Percentiles rank a stretch among this genome's conserved stretches.
These are phyloP conservation scores for Boletus insuetus DNA, from an alignment of 768 basidiomycete species.

Conservation along the genomic window DNA sequence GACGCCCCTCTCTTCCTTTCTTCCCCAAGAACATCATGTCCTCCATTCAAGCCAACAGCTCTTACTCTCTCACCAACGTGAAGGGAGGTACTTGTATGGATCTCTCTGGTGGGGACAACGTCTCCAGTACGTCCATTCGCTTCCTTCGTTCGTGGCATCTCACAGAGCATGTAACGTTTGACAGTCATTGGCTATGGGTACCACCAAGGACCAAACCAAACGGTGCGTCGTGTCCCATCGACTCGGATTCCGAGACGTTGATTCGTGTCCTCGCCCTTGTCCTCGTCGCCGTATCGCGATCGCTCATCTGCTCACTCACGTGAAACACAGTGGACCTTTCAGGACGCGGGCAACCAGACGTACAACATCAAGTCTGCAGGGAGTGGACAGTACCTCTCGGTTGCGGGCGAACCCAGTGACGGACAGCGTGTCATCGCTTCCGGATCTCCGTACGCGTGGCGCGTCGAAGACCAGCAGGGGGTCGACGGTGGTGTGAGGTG, in stretches of 20 bases:
- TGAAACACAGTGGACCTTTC: constrained; percentile 45
- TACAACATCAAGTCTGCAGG: constrained; percentile 45
- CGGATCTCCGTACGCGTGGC: constrained; percentile 42
- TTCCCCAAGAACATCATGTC: constrained; percentile 14
- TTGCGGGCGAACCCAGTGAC: constrained; percentile 31
- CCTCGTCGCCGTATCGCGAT: not conserved
- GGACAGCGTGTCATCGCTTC: constrained; percentile 41
- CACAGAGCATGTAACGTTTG: not conserved
- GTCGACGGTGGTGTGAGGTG: constrained; percentile 40
- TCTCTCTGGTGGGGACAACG: constrained; percentile 51
- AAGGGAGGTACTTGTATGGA: constrained; percentile 53
- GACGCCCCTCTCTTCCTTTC: not conserved
- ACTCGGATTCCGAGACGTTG: too few relatives aligned
- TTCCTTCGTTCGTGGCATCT: not conserved
- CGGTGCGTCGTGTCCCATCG: constrained; percentile 29
- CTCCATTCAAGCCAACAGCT: constrained; percentile 32
- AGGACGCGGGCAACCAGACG: constrained; percentile 15
- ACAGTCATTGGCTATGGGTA: constrained; percentile 49
- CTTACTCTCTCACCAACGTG: constrained; percentile 49
- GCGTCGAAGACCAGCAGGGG: constrained; percentile 47
- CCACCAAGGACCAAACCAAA: constrained; percentile 48
- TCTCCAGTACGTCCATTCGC: constrained; percentile 36
- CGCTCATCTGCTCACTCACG: not conserved
- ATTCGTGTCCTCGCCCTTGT: too few relatives aligned
- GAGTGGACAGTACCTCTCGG: constrained; percentile 40